phyloP scores from a whole-genome alignment of 2,329 filamentous ascomycete species.

The Myotisia sp. region DNA sequence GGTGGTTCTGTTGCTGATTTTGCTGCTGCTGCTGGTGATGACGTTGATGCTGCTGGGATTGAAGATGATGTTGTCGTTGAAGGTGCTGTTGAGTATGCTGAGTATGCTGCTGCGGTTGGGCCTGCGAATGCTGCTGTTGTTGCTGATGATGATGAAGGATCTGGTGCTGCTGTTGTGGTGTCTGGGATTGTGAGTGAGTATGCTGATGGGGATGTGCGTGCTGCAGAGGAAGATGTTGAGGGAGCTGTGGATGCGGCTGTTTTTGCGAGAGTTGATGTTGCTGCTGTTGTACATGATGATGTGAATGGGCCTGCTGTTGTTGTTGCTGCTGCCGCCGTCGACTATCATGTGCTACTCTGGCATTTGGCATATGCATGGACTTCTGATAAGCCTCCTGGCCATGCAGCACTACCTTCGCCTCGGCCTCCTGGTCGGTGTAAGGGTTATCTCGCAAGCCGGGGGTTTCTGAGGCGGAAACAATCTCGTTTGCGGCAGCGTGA shows the following conservation, averaged over 20 bases:
- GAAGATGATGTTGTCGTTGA: not conserved
- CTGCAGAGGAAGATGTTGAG: not conserved
- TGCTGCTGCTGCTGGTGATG: constrained; percentile 1
- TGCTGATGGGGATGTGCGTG: constrained; percentile 2
- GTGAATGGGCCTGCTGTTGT: not conserved
- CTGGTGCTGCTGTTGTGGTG: constrained; percentile 4
- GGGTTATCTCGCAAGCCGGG: constrained; percentile 3
- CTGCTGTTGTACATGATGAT: not conserved
- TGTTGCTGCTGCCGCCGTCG: constrained; percentile 4
- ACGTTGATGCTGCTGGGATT: not conserved
- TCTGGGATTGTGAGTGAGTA: constrained; percentile 1
- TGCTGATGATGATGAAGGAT: constrained; percentile 3
- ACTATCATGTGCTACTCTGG: not conserved
- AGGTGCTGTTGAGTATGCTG: not conserved
- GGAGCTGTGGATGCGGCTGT: not conserved
- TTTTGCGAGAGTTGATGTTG: constrained; percentile 2
- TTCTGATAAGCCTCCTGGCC: constrained; percentile 1
- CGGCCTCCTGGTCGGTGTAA: constrained; percentile 3
- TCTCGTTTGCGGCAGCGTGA: not conserved
- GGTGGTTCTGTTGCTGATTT: not conserved
- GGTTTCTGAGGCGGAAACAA: constrained; percentile 1
- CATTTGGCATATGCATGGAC: constrained; percentile 1
- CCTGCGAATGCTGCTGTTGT: not conserved
- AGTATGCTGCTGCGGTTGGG: not conserved
- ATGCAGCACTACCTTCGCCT: constrained; percentile 4